Base-by-base conservation (phyloP, 2,329 filamentous ascomycete species). In the Cytospora piceicola region DNA sequence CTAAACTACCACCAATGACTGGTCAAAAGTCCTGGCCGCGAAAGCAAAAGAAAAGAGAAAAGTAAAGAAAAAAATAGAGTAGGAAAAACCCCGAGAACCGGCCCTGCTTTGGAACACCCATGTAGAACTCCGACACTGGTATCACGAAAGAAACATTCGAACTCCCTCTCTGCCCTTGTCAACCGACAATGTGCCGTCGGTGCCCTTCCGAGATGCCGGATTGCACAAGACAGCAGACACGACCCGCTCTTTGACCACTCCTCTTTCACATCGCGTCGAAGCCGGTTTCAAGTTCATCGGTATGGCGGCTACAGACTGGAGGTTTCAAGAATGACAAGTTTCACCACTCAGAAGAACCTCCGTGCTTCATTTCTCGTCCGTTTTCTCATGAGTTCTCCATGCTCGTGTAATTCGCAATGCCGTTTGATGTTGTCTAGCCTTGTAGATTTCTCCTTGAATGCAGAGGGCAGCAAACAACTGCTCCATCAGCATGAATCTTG, bases 81-180 rank as follows among this genome's bases (percentile, higher is more conserved):
- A 20, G 6, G 39, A 42, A 42, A 42, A 15, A 14, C 42, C n/a
- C 46, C 46, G 7, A 7, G 1, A 49, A 14, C 46, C 9, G n/a
- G 14, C 46, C n/a, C 12, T 49, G 46, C 46, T 49, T 57, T 24
- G 53, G 11, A 57, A 57, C 29, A 22, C 53, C 53, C 61, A 51
- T 63, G 53, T 39, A 36, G n/a, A 57, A 63, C 53, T 57, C 53
- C 53, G 56, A 57, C 39, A 57, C 39, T 63, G 60, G 60, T 63
- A 63, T 63, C 60, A 63, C 53, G 60, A 56, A 56, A 57, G 36
- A 27, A 30, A 57, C 39, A 49, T 54, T 20, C 42, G 30, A 51
- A 29, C 34, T 27, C 36, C 39, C 54, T 32, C n/a, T 42, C 32
- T 15, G 7, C 12, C 53, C 39, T 15, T 29, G 29, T 15, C 36